Evolutionary conservation across 352 stramenopile genomes (phyloP), one percentile per base, ranked within the genome.

Genomic region (Phytopythium delawarense): DNA sequence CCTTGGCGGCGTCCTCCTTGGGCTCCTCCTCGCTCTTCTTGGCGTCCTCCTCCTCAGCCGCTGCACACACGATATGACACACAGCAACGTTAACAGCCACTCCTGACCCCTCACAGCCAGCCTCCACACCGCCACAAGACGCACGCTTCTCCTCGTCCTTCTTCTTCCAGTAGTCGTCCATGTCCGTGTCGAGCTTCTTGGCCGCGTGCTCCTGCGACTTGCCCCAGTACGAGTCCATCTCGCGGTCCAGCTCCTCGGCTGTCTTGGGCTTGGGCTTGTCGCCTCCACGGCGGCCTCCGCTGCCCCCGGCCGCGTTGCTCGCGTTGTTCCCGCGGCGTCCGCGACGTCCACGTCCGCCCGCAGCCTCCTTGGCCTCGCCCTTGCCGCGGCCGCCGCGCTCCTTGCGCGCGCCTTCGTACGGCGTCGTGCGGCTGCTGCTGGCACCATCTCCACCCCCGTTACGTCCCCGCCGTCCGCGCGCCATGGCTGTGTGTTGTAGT

Each of bases 91-190:
- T 28, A 59, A 4, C 9, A 25, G 2, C 18, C 54, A 50, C 54
- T 44, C 12, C 4, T 50, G 44, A 7, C 7, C 1, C n/a, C n/a
- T 16, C 42, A 18, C 34, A 20, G 30, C 53, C 21, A 12, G 21
- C 23, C n/a, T 18, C 39, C 1, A 13, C 28, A 48, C n/a, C n/a
- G 48, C 32, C 9, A 25, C 11, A 37, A 23, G 60, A 78, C 68
- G 6, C 57, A 84, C 75, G 46, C 50, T 58, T 64, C 8, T 78
- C 73, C 8, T 78, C 73, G 48, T 81, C 77, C 74, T 94, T 94
- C 44, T 64, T 81, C 81, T 94, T 94, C 86, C 86, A 94, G 75
- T 94, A 94, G 65, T 92, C 77, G 66, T 94, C 83, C 86, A 94
- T 91, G 70, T 94, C 86, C 45, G 55, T 74, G 63, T 94, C 86